Conservation (phyloP, 2,329 filamentous ascomycete genomes). For the Phaeosphaeria sp. region DNA sequence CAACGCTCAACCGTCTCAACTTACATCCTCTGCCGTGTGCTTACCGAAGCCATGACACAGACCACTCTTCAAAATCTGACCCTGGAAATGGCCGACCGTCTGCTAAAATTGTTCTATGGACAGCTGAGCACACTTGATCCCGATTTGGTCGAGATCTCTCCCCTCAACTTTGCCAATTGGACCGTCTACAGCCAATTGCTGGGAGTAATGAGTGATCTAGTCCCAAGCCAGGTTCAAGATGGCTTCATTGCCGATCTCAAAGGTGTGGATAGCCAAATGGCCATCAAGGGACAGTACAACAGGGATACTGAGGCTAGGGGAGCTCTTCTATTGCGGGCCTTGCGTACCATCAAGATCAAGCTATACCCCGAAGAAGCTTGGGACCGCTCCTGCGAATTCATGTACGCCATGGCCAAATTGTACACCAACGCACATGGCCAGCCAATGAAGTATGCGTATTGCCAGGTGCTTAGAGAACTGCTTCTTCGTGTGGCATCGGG, state of each 20-base stretch:
- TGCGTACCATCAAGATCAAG: constrained; percentile 86
- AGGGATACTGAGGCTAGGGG: constrained; percentile 80
- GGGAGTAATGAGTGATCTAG: constrained; percentile 94
- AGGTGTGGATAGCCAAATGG: constrained; percentile 75
- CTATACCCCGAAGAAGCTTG: constrained; percentile 76
- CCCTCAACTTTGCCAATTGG: constrained; percentile 92
- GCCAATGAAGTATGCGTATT: constrained; percentile 91
- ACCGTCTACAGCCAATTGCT: constrained; percentile 90
- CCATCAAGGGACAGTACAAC: constrained; percentile 70
- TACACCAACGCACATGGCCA: constrained; percentile 88
- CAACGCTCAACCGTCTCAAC: constrained; percentile 92
- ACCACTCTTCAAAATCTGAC: constrained; percentile 84
- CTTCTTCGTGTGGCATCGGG: constrained; percentile 86
- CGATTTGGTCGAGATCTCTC: constrained; percentile 77
- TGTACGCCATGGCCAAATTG: constrained; percentile 79
- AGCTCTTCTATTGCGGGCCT: constrained; percentile 85
- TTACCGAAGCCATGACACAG: constrained; percentile 93
- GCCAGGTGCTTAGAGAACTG: constrained; percentile 86
- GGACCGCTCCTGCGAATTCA: constrained; percentile 87
- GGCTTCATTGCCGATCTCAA: constrained; percentile 85
- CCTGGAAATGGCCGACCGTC: constrained; percentile 87
- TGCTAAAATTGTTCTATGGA: constrained; percentile 96
- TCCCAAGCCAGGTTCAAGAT: constrained; percentile 82
- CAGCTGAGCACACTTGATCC: constrained; percentile 89
- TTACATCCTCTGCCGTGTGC: constrained; percentile 90